These are phyloP conservation scores for Acacia concinna DNA, from an alignment of 331 rosid species.

Conservation along the genomic window DNA sequence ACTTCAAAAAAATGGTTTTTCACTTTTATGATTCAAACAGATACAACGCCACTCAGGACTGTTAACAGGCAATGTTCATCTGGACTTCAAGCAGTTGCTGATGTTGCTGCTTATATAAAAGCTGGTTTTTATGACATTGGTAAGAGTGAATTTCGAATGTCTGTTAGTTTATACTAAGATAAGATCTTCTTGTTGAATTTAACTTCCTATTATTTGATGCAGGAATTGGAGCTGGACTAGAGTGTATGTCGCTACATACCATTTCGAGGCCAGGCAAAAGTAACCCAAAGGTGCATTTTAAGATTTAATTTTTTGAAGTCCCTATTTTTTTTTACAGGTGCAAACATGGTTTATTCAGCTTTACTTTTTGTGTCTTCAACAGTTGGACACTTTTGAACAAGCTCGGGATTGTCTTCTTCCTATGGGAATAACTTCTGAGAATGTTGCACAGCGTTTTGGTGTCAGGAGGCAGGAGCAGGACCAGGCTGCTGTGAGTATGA, in stretches of 20 bases:
- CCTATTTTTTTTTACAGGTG: background rate
- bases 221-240: constrained; percentile 92
- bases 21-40: constrained; percentile 44
- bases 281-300: constrained; percentile 61
- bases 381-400: constrained; percentile 62
- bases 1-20: constrained; percentile 11
- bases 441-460: constrained; percentile 75
- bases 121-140: constrained; percentile 85
- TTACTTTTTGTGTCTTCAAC: constrained; percentile 13
- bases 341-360: constrained; percentile 24
- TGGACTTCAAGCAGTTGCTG: constrained; percentile 91
- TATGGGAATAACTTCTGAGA: constrained; percentile 91
- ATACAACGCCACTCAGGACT: constrained; percentile 74
- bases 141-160: constrained; percentile 34
- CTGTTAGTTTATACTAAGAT: background rate
- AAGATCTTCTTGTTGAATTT: constrained; percentile 2
- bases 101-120: constrained; percentile 85
- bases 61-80: constrained; percentile 95
- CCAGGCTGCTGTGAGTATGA: constrained; percentile 79
- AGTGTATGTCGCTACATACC: constrained; percentile 59
- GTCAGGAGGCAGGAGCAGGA: constrained; percentile 89
- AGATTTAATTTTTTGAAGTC: background rate
- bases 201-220: constrained; percentile 32
- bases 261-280: constrained; percentile 23
- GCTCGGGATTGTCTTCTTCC: constrained; percentile 90